Evolutionary conservation across 192 early-diverging fungal species (phyloP).

Genomic region (Coemansia sp.): DNA sequence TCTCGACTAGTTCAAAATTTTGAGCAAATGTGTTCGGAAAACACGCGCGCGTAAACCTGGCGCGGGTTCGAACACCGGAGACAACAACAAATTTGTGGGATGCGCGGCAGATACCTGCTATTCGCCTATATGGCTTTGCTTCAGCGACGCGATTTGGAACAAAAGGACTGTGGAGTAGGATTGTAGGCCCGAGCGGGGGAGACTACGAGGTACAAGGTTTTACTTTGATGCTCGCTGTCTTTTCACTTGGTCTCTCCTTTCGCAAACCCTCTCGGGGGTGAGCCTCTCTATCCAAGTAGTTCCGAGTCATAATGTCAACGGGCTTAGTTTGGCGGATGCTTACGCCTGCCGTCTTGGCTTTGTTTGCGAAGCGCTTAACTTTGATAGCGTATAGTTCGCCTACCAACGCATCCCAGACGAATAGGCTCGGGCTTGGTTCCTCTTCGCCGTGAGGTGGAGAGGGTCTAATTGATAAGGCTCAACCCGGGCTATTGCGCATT

Average conservation of each 20-base stretch:
- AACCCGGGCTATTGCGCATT: slow-evolving; percentile 35
- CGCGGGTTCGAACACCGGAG: neutral
- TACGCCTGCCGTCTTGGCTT: slow-evolving; percentile 23
- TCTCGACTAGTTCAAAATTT: neutral
- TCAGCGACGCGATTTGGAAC: neutral
- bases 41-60: neutral
- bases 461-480: slow-evolving; percentile 3
- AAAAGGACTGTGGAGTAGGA: neutral
- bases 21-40: neutral
- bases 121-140: neutral
- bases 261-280: neutral
- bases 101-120: slow-evolving; percentile 12
- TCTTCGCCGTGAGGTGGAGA: neutral
- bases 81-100: neutral
- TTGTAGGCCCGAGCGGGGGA: neutral
- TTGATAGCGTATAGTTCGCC: slow-evolving; percentile 40
- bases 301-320: neutral
- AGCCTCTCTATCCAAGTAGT: neutral
- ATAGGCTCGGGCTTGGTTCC: slow-evolving; percentile 33
- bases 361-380: slow-evolving; percentile 21
- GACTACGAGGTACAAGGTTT: neutral
- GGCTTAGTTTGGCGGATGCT: neutral
- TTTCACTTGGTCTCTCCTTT: neutral
- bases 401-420: slow-evolving; percentile 51
- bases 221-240: neutral